A percentile compares a stretch with the other conserved stretches of the same genome.
phyloP scores from a whole-genome alignment of 306 rosid genomes.

The Lathyrus aphaca region DNA sequence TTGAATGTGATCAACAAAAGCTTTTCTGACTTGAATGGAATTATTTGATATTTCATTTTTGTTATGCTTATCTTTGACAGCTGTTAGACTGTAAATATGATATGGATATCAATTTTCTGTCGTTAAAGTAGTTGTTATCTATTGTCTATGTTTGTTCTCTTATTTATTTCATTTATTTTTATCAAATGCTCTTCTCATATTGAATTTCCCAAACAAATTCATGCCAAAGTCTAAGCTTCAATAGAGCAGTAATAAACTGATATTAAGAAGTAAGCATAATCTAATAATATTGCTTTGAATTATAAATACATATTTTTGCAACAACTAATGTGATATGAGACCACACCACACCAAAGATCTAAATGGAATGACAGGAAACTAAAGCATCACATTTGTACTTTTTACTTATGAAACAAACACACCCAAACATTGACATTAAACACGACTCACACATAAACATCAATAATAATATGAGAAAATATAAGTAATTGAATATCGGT shows the following conservation, averaged over 20 bases:
- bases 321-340: constrained; percentile 44
- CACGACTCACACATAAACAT: background rate
- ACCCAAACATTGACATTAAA: background rate
- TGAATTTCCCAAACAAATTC: background rate
- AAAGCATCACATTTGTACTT: constrained; percentile 49
- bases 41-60: background rate
- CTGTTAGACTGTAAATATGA: background rate
- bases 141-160: background rate
- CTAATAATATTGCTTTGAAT: background rate
- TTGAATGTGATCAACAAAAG: no score
- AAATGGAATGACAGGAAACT: constrained; percentile 44
- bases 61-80: background rate
- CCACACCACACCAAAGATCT: constrained; percentile 58
- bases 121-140: background rate
- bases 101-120: background rate
- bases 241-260: background rate
- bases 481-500: background rate
- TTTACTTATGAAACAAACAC: background rate
- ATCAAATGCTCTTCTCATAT: background rate
- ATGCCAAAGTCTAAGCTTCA: background rate
- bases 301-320: constrained; percentile 1
- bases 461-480: background rate
- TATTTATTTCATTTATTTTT: background rate
- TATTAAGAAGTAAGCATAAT: background rate
- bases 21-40: no score